Evolutionary conservation across 352 stramenopile species (phyloP).

Genomic region (Phytopythium mirpurense): DNA sequence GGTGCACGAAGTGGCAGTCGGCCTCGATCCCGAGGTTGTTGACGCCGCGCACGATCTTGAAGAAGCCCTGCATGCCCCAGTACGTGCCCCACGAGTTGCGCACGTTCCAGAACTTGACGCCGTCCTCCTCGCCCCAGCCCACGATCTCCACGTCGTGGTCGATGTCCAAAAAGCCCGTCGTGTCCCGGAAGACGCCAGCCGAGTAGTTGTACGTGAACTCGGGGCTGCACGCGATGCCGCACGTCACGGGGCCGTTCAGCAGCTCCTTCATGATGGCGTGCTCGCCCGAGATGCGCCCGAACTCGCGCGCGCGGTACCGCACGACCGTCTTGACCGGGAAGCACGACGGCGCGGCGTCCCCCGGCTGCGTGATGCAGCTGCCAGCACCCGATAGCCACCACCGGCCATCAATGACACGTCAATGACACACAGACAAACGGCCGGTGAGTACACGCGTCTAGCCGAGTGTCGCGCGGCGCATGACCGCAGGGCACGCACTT

Average conservation of each 20-base stretch:
- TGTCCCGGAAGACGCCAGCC: conserved; percentile 83
- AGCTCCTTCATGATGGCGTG: conserved; percentile 65
- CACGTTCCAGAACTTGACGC: conserved; percentile 91
- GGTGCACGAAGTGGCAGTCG: conserved; percentile 81
- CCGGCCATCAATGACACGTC: no score
- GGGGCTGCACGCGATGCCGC: conserved; percentile 80
- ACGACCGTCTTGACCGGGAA: conserved; percentile 49
- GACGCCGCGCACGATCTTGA: conserved; percentile 78
- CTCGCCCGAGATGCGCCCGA: conserved; percentile 37
- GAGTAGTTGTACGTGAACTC: conserved; percentile 81
- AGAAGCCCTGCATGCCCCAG: conserved; percentile 93
- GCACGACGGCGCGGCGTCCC: conserved; percentile 17
- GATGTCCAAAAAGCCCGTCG: conserved; percentile 49
- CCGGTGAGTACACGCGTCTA: neutral
- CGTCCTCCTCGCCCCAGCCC: conserved; percentile 86
- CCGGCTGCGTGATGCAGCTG: conserved; percentile 39
- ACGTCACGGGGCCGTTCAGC: conserved; percentile 82
- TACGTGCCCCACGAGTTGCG: conserved; percentile 90
- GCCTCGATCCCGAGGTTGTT: conserved; percentile 87
- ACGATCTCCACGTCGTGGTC: conserved; percentile 91
- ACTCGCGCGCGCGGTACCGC: conserved; percentile 48
- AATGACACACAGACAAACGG: neutral
- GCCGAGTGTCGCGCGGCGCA: no score
- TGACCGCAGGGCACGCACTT: conserved; percentile 22
- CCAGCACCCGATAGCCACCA: neutral